Evolutionary conservation across 2,329 filamentous ascomycete genomes (phyloP).

Genomic region (Colletotrichum scovillei): DNA sequence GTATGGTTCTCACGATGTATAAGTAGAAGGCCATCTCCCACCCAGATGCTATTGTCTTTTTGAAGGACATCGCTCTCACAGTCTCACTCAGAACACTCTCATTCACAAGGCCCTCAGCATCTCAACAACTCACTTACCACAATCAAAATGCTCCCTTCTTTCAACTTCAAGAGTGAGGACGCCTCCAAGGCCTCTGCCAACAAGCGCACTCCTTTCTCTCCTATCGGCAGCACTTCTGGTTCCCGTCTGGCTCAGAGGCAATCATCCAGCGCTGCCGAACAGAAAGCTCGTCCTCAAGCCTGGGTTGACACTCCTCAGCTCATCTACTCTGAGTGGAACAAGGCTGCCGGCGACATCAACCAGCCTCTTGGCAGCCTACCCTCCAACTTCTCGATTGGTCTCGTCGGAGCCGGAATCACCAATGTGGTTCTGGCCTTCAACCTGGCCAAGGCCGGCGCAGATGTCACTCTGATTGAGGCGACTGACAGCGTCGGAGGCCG

Average conservation of each 20-base stretch:
- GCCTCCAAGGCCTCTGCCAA: not conserved
- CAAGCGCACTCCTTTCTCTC: not conserved
- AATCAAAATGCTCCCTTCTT: not conserved
- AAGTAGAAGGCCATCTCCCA: not conserved
- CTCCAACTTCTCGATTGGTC: not conserved
- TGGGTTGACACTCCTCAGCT: constrained; percentile 20
- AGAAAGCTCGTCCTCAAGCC: constrained; percentile 16
- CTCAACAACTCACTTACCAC: not conserved
- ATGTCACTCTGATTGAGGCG: constrained; percentile 13
- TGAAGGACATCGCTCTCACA: not conserved
- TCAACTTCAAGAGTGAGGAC: not conserved
- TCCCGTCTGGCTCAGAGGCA: not conserved
- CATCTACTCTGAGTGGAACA: constrained; percentile 12
- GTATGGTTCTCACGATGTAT: not conserved
- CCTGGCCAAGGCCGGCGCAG: not conserved
- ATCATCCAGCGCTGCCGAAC: not conserved
- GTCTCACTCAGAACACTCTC: not conserved
- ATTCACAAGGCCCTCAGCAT: not conserved
- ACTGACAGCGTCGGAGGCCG: constrained; percentile 1
- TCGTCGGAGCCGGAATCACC: not conserved
- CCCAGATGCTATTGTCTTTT: not conserved
- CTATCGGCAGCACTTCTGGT: not conserved
- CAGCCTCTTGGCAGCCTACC: not conserved
- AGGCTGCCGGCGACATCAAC: constrained; percentile 11
- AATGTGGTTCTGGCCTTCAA: not conserved